Conservation (phyloP, 345 rosid species). For the Salix suchowensis region DNA sequence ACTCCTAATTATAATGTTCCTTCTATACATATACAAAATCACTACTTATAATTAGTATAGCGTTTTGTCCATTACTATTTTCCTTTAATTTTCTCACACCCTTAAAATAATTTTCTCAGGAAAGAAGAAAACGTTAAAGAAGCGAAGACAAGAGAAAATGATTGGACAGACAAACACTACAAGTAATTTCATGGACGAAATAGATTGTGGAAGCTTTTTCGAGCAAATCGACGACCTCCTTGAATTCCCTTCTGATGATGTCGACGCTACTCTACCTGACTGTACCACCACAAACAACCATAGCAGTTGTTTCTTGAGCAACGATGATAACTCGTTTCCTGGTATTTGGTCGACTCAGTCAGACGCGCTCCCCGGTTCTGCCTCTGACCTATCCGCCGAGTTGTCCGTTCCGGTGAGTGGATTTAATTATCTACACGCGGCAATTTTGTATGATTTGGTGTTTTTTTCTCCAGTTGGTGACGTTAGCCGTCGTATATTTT, state of each 20-base stretch:
- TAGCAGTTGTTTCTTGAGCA: neutral
- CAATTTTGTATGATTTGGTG: neutral
- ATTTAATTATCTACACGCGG: neutral
- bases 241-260: conserved; percentile 73
- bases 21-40: neutral
- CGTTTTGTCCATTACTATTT: neutral
- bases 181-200: conserved; percentile 52
- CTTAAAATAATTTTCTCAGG: neutral
- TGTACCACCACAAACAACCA: conserved; percentile 3
- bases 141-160: conserved; percentile 29
- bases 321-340: conserved; percentile 41
- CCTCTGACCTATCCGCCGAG: conserved; percentile 64
- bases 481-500: conserved; percentile 11
- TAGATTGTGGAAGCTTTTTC: conserved; percentile 90
- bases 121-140: neutral
- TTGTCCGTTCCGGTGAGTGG: conserved; percentile 84
- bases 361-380: conserved; percentile 56
- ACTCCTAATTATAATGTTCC: neutral
- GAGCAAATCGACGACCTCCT: conserved; percentile 88
- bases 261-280: conserved; percentile 38
- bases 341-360: conserved; percentile 61
- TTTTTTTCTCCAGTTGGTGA: neutral
- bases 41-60: neutral
- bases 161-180: conserved; percentile 41
- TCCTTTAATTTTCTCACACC: neutral